Evolutionary conservation across 2,329 filamentous ascomycete species (phyloP), one percentile per base, ranked within the genome.

Genomic region (Coniella lustricola): DNA sequence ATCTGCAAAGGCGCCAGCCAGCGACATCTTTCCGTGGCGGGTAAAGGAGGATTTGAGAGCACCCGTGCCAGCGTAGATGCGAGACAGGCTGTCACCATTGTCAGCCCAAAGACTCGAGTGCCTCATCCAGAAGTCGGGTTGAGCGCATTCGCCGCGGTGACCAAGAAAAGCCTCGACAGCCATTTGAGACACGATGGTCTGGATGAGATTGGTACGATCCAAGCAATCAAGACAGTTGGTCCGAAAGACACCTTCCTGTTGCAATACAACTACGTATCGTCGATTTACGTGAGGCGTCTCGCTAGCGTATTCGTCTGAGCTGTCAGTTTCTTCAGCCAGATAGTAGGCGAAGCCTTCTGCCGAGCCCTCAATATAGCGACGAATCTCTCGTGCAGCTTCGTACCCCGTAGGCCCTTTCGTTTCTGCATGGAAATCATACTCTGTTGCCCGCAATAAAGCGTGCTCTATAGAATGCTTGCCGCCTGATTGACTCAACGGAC

Each of bases 151-250:
- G 21, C 76, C 77, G 52, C 84, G 77, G 56, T 95, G 89, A 13
- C 70, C 68, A 3, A 98, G 70, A 58, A 97, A 97, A 0, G 84
- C 74, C 62, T 95, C 89, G 17, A 96, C 74, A 0, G 90, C 89
- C 85, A 96, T 90, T 59, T 90, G 86, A 50, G 90, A 96, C 58
- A 98, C 87, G 55, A 97, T 87, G 0, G 90, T 95, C 67, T 98
- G 93, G 22, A 98, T 89, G 22, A 97, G 73, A 62, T 98, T 98
- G 7, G 93, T 98, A 50, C 93, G 82, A 64, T 98, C 93, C 37
- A 98, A 72, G 63, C 93, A 98, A 64, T 98, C 93, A 21, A 98
- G 74, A 63, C 93, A 98, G 60, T 98, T 98, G 3, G 90, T 95
- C 53, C 91, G 79, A 65, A 97, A 97, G 5, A 95, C 80, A n/a